A percentile compares a stretch with the other conserved stretches of the same genome.
Conservation (phyloP, 768 basidiomycete species). For the Suillus plorans region DNA sequence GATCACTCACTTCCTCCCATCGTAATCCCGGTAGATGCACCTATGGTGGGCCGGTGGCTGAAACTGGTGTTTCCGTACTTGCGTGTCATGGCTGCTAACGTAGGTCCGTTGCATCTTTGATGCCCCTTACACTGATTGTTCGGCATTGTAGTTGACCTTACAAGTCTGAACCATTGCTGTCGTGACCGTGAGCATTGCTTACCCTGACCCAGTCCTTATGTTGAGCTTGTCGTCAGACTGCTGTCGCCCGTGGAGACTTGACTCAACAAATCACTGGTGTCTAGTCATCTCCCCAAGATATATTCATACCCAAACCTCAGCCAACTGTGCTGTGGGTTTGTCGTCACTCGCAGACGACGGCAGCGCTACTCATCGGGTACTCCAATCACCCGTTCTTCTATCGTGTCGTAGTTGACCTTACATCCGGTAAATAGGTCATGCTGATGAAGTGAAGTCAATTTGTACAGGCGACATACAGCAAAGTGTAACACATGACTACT, state of each 20-base stretch:
- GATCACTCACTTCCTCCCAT: conserved; percentile 18
- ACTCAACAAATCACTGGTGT: conserved; percentile 93
- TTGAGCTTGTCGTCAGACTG: conserved; percentile 51
- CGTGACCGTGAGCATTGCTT: conserved; percentile 64
- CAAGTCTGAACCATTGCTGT: conserved; percentile 94
- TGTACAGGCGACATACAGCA: too few relatives aligned
- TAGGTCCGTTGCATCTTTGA: conserved; percentile 34
- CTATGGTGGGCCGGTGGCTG: conserved; percentile 72
- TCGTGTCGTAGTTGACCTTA: too few relatives aligned
- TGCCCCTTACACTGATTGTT: neutral
- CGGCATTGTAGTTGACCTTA: conserved; percentile 65
- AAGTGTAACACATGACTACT: too few relatives aligned
- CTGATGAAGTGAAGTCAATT: too few relatives aligned
- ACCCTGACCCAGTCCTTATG: neutral
- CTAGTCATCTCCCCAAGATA: conserved; percentile 16
- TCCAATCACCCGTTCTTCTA: too few relatives aligned
- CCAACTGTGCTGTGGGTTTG: too few relatives aligned
- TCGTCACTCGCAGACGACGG: too few relatives aligned
- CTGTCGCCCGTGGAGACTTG: conserved; percentile 91
- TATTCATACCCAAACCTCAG: too few relatives aligned
- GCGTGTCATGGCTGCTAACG: conserved; percentile 89
- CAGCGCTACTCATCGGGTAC: too few relatives aligned
- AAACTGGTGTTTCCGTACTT: conserved; percentile 71
- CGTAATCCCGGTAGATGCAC: conserved; percentile 38
- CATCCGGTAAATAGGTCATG: too few relatives aligned